Evolutionary conservation across 1,139 yeast genomes (phyloP).

Genomic region (Pichiaceae sp.): DNA sequence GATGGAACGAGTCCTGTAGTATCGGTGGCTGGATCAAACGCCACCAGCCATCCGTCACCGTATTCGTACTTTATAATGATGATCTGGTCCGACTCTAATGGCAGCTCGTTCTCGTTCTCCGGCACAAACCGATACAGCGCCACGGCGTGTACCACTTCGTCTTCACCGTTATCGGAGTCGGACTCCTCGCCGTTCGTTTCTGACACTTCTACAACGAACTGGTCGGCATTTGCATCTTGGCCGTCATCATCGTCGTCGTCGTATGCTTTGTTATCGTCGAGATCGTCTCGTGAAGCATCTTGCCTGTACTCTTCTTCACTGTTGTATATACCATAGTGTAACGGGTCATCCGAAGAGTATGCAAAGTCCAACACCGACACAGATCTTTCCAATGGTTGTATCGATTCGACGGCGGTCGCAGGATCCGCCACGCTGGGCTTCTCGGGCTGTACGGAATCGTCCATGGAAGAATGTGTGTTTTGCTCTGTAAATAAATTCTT

Average conservation of each 20-base stretch:
- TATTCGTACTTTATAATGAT: slow-evolving; percentile 85
- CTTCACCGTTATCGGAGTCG: slow-evolving; percentile 20
- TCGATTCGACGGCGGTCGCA: not conserved
- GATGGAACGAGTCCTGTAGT: slow-evolving; percentile 94
- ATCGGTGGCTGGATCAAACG: slow-evolving; percentile 70
- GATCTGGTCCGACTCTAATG: slow-evolving; percentile 69
- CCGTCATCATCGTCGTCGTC: slow-evolving; percentile 6
- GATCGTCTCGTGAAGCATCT: slow-evolving; percentile 15
- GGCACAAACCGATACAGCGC: slow-evolving; percentile 88
- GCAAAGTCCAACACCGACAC: slow-evolving; percentile 67
- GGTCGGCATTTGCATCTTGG: not conserved
- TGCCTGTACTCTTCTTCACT: slow-evolving; percentile 6
- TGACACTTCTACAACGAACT: not conserved
- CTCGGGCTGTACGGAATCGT: not conserved
- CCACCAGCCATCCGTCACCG: slow-evolving; percentile 98
- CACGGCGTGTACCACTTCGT: slow-evolving; percentile 30
- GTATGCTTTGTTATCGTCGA: slow-evolving; percentile 15
- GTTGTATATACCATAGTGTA: slow-evolving; percentile 46
- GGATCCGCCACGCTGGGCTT: not conserved
- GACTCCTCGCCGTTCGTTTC: not conserved
- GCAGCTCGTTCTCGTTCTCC: slow-evolving; percentile 89
- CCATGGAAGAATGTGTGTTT: too few relatives aligned
- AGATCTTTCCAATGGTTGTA: not conserved
- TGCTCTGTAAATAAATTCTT: too few relatives aligned
- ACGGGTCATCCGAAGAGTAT: slow-evolving; percentile 56